A percentile compares a stretch with the other conserved stretches of the same genome.
Evolutionary conservation across 176 grass and related monocot species (phyloP).

Genomic region (Oryza meridionalis): DNA sequence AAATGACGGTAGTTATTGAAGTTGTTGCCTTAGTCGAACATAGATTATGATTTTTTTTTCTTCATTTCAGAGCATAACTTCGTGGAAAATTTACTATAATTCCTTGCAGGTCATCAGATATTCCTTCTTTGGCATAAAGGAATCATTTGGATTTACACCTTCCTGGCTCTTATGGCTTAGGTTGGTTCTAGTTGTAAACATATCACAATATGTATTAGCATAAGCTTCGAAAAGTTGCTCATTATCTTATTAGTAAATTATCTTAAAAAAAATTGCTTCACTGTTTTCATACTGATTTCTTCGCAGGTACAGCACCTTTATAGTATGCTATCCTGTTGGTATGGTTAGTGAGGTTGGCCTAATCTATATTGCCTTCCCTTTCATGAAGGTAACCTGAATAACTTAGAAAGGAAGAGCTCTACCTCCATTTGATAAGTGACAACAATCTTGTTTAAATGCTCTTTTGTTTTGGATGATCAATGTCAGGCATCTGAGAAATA

Average conservation of each 20-base stretch:
- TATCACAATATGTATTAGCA: not conserved
- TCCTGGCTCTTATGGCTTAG: conserved; percentile 74
- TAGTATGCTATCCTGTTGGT: not conserved
- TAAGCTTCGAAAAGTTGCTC: not conserved
- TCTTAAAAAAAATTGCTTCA: not conserved
- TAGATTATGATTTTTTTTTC: not conserved
- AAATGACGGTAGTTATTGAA: not conserved
- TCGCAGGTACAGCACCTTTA: conserved; percentile 27
- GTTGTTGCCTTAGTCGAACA: not conserved
- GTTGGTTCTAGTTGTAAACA: conserved; percentile 14
- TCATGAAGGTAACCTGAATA: conserved; percentile 29
- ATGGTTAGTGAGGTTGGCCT: conserved; percentile 24
- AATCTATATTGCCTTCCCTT: conserved; percentile 11
- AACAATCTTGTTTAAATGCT: not conserved
- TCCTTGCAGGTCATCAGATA: conserved; percentile 66
- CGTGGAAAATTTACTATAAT: not conserved
- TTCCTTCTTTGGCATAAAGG: conserved; percentile 73
- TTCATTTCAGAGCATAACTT: not conserved
- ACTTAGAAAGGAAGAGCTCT: not conserved
- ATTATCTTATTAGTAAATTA: not conserved
- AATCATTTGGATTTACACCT: conserved; percentile 59
- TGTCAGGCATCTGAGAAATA: conserved; percentile 22
- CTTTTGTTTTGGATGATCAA: not conserved
- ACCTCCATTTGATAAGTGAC: not conserved
- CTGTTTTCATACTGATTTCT: not conserved